phyloP scores from a whole-genome alignment of 2,329 filamentous ascomycete species.

The Mycosphaerelloides madeirae region DNA sequence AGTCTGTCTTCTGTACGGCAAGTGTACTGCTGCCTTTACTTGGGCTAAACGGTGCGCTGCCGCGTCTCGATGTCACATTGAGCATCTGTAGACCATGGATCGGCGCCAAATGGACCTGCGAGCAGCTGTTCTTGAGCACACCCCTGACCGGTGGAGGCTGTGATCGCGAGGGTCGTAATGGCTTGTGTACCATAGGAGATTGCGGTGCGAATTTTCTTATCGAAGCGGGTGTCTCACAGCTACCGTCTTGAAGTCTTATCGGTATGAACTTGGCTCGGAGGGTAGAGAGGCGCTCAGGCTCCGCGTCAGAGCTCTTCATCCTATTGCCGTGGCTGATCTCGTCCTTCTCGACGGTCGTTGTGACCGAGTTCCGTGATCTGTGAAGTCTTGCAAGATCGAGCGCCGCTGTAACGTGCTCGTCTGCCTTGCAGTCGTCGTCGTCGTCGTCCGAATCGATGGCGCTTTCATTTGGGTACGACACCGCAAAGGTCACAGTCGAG shows the following conservation, averaged over 20 bases:
- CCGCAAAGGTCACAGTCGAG: no score
- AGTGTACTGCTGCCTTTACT: no score
- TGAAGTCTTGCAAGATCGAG: slow-evolving; percentile 1
- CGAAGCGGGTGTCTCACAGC: slow-evolving; percentile 7
- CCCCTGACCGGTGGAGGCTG: slow-evolving; percentile 14
- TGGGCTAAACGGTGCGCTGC: no score
- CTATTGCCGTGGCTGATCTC: no score
- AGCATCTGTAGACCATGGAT: neutral
- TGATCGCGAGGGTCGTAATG: slow-evolving; percentile 10
- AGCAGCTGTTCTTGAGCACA: slow-evolving; percentile 14
- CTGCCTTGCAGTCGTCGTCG: neutral
- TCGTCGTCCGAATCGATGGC: slow-evolving; percentile 9
- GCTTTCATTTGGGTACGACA: slow-evolving; percentile 1
- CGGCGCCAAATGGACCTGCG: neutral
- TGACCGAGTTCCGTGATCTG: neutral
- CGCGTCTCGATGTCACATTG: no score
- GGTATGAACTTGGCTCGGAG: no score
- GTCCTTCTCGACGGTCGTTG: neutral
- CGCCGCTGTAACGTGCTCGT: neutral
- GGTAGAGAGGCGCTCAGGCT: no score
- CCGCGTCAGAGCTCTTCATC: no score
- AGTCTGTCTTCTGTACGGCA: no score
- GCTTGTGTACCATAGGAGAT: neutral
- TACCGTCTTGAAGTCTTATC: no score
- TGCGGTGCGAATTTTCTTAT: slow-evolving; percentile 5